phyloP scores from a whole-genome alignment of 495 filamentous ascomycete species.

The Penicillium silybi region DNA sequence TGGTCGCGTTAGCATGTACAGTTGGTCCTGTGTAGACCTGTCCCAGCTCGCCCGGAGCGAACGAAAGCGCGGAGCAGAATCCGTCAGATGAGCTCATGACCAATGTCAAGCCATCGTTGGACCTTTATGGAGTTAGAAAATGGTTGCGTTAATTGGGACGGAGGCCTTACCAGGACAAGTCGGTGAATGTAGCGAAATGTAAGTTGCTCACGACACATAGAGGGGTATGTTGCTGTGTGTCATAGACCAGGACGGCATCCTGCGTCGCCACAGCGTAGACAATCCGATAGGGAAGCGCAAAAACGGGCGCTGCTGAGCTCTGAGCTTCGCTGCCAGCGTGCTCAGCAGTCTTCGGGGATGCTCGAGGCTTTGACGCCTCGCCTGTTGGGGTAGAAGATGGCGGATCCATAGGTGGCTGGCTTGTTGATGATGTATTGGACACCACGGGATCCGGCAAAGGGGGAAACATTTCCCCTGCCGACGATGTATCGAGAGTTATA shows the following conservation, averaged over 20 bases:
- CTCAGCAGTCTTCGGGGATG: constrained; percentile 51
- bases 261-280: constrained; percentile 97
- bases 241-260: constrained; percentile 93
- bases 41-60: constrained; percentile 82
- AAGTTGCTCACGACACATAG: constrained; percentile 92
- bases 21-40: constrained; percentile 70
- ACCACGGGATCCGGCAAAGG: constrained; percentile 79
- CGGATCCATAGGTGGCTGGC: constrained; percentile 71
- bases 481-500: constrained; percentile 92
- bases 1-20: constrained; percentile 41
- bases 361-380: constrained; percentile 39
- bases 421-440: constrained; percentile 46
- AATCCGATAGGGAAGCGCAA: constrained; percentile 85
- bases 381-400: constrained; percentile 56
- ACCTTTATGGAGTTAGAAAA: constrained; percentile 55
- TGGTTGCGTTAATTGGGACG: not conserved
- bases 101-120: constrained; percentile 83
- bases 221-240: constrained; percentile 94
- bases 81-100: constrained; percentile 97
- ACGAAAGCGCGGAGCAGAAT: constrained; percentile 90
- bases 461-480: constrained; percentile 75
- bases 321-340: constrained; percentile 44
- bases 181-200: constrained; percentile 95
- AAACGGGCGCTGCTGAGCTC: constrained; percentile 60
- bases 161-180: constrained; percentile 78